These are phyloP conservation scores for Purpureocillium lavendulum DNA, from an alignment of 2,329 filamentous ascomycete species.

Conservation along the genomic window DNA sequence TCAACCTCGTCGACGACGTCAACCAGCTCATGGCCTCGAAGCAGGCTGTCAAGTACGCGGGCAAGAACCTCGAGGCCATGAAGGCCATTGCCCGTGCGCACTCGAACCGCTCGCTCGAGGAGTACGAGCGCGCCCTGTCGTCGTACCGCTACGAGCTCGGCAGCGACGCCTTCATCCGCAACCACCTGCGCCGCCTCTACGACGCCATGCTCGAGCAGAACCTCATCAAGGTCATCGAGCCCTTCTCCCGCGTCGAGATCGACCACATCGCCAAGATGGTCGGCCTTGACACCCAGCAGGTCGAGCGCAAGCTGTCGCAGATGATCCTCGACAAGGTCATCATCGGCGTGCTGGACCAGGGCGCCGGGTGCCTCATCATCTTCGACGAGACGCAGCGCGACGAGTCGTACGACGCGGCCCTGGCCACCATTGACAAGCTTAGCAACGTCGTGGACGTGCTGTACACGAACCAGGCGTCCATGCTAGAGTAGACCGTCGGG, in stretches of 20 bases:
- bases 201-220: slow-evolving; percentile 99
- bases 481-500: slow-evolving; percentile 63
- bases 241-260: slow-evolving; percentile 94
- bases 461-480: slow-evolving; percentile 94
- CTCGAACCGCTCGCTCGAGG: slow-evolving; percentile 88
- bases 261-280: slow-evolving; percentile 97
- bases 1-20: slow-evolving; percentile 94
- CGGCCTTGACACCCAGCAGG: slow-evolving; percentile 88
- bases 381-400: slow-evolving; percentile 93
- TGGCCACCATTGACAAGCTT: slow-evolving; percentile 93
- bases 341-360: slow-evolving; percentile 93
- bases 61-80: slow-evolving; percentile 96
- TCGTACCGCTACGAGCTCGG: slow-evolving; percentile 90
- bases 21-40: slow-evolving; percentile 91
- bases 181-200: slow-evolving; percentile 90
- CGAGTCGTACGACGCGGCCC: slow-evolving; percentile 85
- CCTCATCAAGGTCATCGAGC: slow-evolving; percentile 98
- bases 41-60: slow-evolving; percentile 92
- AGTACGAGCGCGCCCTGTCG: slow-evolving; percentile 89
- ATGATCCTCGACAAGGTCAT: slow-evolving; percentile 99
- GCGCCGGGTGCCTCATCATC: slow-evolving; percentile 93
- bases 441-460: slow-evolving; percentile 95
- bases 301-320: slow-evolving; percentile 96
- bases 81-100: slow-evolving; percentile 96
- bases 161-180: slow-evolving; percentile 91